phyloP scores from a whole-genome alignment of 2,329 filamentous ascomycete species.

The Ophidiomyces ophidiicola region DNA sequence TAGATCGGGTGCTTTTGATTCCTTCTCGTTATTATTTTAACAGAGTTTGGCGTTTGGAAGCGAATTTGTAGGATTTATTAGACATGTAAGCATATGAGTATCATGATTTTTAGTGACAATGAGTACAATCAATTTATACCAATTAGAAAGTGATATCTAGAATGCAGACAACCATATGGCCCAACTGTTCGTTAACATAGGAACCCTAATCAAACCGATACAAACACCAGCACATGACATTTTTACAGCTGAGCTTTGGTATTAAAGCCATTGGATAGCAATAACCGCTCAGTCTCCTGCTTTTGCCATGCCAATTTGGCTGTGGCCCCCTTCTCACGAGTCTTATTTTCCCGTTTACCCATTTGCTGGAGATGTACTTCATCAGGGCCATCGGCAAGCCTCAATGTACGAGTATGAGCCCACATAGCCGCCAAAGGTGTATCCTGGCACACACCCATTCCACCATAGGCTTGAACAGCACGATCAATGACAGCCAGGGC shows the following conservation, averaged over 20 bases:
- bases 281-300: conserved; percentile 27
- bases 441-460: conserved; percentile 82
- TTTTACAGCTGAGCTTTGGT: conserved; percentile 11
- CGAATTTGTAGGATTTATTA: background rate
- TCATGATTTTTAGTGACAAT: conserved; percentile 1
- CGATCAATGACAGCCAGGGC: conserved; percentile 83
- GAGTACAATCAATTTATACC: too few species aligned
- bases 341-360: conserved; percentile 44
- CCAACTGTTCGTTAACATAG: conserved; percentile 1
- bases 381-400: conserved; percentile 86
- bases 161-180: background rate
- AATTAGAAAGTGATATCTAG: background rate
- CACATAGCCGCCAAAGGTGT: conserved; percentile 81
- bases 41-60: conserved; percentile 3
- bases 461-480: conserved; percentile 85
- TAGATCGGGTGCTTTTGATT: conserved; percentile 17
- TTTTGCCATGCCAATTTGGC: conserved; percentile 35
- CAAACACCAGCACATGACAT: background rate
- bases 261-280: conserved; percentile 29
- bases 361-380: conserved; percentile 68
- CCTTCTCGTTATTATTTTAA: conserved; percentile 4
- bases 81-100: background rate
- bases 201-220: background rate
- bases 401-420: conserved; percentile 66
- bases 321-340: conserved; percentile 34